Evolutionary conservation across 371 early-diverging fungal species (phyloP), one percentile per base, ranked within the genome.

Genomic region (Circinella minor): DNA sequence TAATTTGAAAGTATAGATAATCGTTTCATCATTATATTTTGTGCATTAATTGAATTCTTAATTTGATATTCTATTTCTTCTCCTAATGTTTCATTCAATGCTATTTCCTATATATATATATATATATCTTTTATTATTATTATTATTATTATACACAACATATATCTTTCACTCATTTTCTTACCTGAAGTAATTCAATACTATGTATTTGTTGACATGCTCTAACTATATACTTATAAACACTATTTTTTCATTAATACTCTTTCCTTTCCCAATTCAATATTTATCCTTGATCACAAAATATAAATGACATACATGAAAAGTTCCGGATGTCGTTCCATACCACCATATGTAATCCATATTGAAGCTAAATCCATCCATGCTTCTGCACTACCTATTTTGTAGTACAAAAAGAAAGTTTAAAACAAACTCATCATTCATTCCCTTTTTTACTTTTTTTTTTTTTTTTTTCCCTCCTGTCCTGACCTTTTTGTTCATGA

Each of bases 271-370:
- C 27, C 27, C 27, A 27, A 27, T 27, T 27, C 27, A 27, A 27
- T 27, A 27, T 27, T 27, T 27, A 27, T n/a, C n/a, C n/a, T n/a
- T n/a, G n/a, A n/a, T 27, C 27, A 27, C 55, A 18, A 5, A 46
- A 10, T 65, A 18, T 6, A 0, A 55, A 17, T 66, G 59, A 9
- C 71, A 60, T 77, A 80, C 83, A 82, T 72, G 60, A 82, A 82
- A 36, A 82, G 54, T 20, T 67, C 70, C 1, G 83, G 77, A 68
- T 80, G 66, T 43, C 80, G 69, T 63, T 82, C 83, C 54, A 75
- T 73, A 3, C 73, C 78, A 17, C 83, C 83, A 76, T 77, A 82
- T 43, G 77, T 65, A 18, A 82, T 74, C 74, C 70, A 78, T 13
- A 74, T 62, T 20, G 74, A 75, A 15, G 77, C 74, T 20, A 80